A percentile compares a stretch with the other conserved stretches of the same genome.
Conservation (phyloP, 2,329 filamentous ascomycete species). For the Epichloe sibirici region DNA sequence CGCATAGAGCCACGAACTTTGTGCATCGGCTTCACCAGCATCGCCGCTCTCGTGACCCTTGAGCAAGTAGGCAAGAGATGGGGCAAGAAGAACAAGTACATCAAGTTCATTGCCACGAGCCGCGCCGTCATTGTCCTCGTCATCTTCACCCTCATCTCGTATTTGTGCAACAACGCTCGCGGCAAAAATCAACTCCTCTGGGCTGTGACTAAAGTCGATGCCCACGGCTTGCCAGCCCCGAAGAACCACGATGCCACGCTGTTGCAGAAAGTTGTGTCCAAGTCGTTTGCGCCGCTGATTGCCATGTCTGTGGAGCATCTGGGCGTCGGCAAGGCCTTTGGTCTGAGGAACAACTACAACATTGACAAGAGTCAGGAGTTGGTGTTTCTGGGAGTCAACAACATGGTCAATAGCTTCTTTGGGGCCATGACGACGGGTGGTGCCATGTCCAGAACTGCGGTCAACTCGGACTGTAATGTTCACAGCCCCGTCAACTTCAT, state of each 20-base stretch:
- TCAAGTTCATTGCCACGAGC: constrained; percentile 48
- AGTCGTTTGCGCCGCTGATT: constrained; percentile 48
- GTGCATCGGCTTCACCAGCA: constrained; percentile 44
- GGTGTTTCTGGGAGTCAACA: constrained; percentile 48
- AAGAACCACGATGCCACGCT: constrained; percentile 33
- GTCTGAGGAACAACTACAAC: constrained; percentile 47
- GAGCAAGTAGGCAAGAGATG: constrained; percentile 46
- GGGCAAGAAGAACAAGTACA: constrained; percentile 42
- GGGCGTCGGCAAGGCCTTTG: constrained; percentile 52
- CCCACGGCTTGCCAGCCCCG: constrained; percentile 40
- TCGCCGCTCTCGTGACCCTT: constrained; percentile 42
- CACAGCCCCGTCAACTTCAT: constrained; percentile 48
- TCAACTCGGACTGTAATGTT: constrained; percentile 53
- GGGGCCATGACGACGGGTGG: constrained; percentile 51
- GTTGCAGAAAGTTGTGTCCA: constrained; percentile 38
- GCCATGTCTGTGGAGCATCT: constrained; percentile 51
- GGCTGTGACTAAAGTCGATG: constrained; percentile 43
- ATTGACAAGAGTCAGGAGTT: constrained; percentile 55
- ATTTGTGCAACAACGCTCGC: constrained; percentile 44
- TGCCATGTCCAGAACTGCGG: constrained; percentile 54
- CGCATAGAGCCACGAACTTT: constrained; percentile 45
- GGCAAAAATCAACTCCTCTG: constrained; percentile 35
- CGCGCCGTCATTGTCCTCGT: constrained; percentile 48
- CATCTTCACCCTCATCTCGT: constrained; percentile 51
- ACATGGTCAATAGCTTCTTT: constrained; percentile 54